Evolutionary conservation across 2,329 filamentous ascomycete genomes (phyloP), one percentile per base, ranked within the genome.

Genomic region (Scleromitrula shiraiana): DNA sequence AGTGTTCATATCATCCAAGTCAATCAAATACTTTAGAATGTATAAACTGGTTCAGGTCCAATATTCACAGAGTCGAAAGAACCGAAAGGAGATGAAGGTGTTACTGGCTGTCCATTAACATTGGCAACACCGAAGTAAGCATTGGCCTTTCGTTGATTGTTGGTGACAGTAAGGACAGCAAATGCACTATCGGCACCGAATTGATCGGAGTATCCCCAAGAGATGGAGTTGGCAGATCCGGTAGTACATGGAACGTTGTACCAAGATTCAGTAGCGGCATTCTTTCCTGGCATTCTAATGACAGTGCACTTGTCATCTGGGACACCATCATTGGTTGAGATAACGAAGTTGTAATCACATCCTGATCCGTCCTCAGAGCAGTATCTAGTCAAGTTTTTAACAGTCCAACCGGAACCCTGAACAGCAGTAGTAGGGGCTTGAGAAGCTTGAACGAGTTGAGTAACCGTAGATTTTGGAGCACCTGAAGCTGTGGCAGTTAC

Each of bases 271-370:
- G 27, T 42, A 14, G n/a, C 19, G 23, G 27, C 41, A 24, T 14
- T 9, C 19, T 32, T 42, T 42, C 41, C 41, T 33, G 41, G 41
- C 7, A 12, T 33, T 22, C 41, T 26, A 8, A 17, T 33, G 27
- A 42, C 29, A 12, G 27, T 23, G 14, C 27, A 42, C 24, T n/a
- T 33, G 27, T 42, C 41, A 12, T 42, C 29, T 2, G 41, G 5
- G 5, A 17, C 14, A 7, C 29, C 41, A 33, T 42, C 29, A 3
- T 17, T 42, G 19, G 14, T 15, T 8, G 40, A 23, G 7, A 42
- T 23, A 9, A 10, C 19, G 22, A 42, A 42, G 40, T 42, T 42
- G 8, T 42, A 42, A 15, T 42, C 40, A 12, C 40, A 42, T 32
- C 40, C 40, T 10, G 40, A 23, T 32, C 26, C 26, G 17, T 42